A percentile compares a stretch with the other conserved stretches of the same genome.
Conservation (phyloP, 371 early-diverging fungal genomes). For the Cokeromyces recurvatus region DNA sequence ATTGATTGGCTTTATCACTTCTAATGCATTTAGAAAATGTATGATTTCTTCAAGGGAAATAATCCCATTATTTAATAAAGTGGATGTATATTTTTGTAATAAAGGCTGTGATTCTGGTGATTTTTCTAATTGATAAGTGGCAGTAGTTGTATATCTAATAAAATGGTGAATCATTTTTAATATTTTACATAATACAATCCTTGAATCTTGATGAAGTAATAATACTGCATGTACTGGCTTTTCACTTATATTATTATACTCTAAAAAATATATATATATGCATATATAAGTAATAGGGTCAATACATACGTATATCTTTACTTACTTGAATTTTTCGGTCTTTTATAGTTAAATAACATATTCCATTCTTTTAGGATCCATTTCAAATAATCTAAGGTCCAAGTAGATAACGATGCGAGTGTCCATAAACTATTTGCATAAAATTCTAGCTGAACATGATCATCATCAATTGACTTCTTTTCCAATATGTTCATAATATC, state of each 20-base stretch:
- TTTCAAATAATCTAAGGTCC: conserved; percentile 31
- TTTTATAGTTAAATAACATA: conserved; percentile 26
- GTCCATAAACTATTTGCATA: conserved; percentile 38
- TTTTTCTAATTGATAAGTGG: conserved; percentile 23
- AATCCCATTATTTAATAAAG: conserved; percentile 19
- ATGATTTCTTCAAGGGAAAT: conserved; percentile 25
- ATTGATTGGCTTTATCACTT: conserved; percentile 4
- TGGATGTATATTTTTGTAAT: conserved; percentile 20
- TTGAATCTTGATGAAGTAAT: conserved; percentile 26
- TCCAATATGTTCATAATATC: conserved; percentile 15
- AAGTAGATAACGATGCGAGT: conserved; percentile 26
- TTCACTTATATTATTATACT: conserved; percentile 13
- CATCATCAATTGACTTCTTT: conserved; percentile 1
- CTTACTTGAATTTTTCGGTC: conserved; percentile 26
- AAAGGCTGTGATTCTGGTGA: conserved; percentile 23
- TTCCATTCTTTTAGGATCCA: conserved; percentile 39
- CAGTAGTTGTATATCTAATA: conserved; percentile 17
- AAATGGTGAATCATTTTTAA: conserved; percentile 30
- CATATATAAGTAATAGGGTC: background rate
- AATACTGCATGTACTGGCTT: conserved; percentile 30
- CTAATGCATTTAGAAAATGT: conserved; percentile 24
- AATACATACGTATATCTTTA: background rate
- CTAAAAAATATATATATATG: background rate
- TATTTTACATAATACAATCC: conserved; percentile 17
- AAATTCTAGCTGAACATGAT: conserved; percentile 12